These are phyloP conservation scores for Chlorophyllum brunneum DNA, from an alignment of 768 basidiomycete species.

Conservation along the genomic window DNA sequence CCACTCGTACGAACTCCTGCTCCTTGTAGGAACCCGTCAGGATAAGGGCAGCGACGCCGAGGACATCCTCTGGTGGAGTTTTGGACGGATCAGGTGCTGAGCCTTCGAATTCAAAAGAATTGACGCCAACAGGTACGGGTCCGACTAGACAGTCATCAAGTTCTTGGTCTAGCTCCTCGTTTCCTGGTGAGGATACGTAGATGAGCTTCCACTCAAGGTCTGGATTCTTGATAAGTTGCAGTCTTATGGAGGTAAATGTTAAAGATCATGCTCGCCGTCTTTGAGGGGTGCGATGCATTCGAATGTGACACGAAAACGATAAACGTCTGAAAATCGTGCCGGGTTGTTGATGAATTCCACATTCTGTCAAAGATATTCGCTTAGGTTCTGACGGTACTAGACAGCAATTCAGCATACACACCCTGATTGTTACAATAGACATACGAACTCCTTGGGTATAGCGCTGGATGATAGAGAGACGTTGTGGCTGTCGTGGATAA, in stretches of 20 bases:
- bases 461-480: background rate
- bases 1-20: constrained; percentile 98
- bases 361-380: constrained; percentile 41
- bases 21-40: constrained; percentile 95
- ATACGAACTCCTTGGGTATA: constrained; percentile 9
- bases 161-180: constrained; percentile 93
- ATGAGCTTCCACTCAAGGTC: constrained; percentile 99
- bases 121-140: constrained; percentile 94
- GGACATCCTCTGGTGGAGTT: constrained; percentile 85
- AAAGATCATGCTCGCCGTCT: constrained; percentile 55
- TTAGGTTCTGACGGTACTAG: constrained; percentile 1
- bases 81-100: constrained; percentile 77
- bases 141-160: constrained; percentile 97
- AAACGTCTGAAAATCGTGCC: constrained; percentile 85
- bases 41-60: constrained; percentile 96
- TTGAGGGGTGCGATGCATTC: constrained; percentile 91
- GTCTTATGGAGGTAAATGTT: background rate
- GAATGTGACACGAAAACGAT: constrained; percentile 93
- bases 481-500: background rate
- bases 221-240: constrained; percentile 23
- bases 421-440: constrained; percentile 71
- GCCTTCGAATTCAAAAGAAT: constrained; percentile 96
- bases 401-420: constrained; percentile 26
- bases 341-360: constrained; percentile 93
- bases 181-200: constrained; percentile 91